Conservation (phyloP, 805 yeast genomes). For the Metschnikowia cerradonensis region DNA sequence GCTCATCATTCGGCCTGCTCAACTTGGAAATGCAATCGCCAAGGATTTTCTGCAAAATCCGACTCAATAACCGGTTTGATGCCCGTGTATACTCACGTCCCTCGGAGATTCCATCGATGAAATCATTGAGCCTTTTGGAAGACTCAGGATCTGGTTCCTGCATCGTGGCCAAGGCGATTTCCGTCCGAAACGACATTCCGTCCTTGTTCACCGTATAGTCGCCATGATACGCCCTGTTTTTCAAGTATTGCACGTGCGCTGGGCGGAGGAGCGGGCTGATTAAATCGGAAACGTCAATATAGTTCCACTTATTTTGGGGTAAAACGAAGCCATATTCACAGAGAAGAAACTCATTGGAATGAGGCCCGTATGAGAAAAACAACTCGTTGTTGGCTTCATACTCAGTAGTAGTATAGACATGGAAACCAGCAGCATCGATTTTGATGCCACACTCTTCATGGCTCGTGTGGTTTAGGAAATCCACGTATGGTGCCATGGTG, state of each 20-base stretch:
- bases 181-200: slow-evolving; percentile 65
- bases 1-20: slow-evolving; percentile 2
- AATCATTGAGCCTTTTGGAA: slow-evolving; percentile 33
- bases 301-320: slow-evolving; percentile 60
- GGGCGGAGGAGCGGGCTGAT: slow-evolving; percentile 34
- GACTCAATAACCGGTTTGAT: slow-evolving; percentile 26
- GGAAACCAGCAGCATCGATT: slow-evolving; percentile 47
- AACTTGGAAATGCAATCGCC: slow-evolving; percentile 20
- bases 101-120: slow-evolving; percentile 46
- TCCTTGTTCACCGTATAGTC: slow-evolving; percentile 61
- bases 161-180: slow-evolving; percentile 65
- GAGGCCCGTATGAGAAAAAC: slow-evolving; percentile 80
- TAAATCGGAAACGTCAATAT: slow-evolving; percentile 54
- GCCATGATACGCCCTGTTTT: slow-evolving; percentile 56
- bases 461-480: slow-evolving; percentile 72
- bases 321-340: slow-evolving; percentile 85
- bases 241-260: slow-evolving; percentile 43
- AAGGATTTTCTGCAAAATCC: slow-evolving; percentile 29
- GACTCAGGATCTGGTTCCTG: slow-evolving; percentile 33
- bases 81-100: slow-evolving; percentile 37
- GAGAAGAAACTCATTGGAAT: slow-evolving; percentile 73
- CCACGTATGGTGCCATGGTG: slow-evolving; percentile 90
- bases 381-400: slow-evolving; percentile 51
- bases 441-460: slow-evolving; percentile 52
- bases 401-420: slow-evolving; percentile 35